phyloP scores from a whole-genome alignment of 371 early-diverging fungal genomes.

The Saksenaea oblongispora region DNA sequence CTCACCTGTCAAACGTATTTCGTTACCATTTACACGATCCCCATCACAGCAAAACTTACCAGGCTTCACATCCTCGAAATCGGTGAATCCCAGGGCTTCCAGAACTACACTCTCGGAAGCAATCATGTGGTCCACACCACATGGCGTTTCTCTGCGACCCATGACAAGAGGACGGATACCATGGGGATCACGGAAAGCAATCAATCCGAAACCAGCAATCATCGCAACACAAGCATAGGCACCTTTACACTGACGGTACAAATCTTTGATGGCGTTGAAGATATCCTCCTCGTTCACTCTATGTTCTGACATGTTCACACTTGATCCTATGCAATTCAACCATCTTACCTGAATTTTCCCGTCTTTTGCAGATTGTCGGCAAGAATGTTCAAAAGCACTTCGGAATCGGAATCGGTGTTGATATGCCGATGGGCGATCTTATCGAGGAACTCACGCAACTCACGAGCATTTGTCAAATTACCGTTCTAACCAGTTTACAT shows the following conservation, averaged over 20 bases:
- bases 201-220: conserved; percentile 92
- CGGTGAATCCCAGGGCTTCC: conserved; percentile 86
- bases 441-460: conserved; percentile 86
- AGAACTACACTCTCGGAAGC: conserved; percentile 95
- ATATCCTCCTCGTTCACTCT: conserved; percentile 97
- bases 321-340: not conserved
- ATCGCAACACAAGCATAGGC: conserved; percentile 94
- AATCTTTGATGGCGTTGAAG: conserved; percentile 85
- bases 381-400: conserved; percentile 93
- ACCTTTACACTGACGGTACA: conserved; percentile 84
- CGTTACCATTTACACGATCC: not conserved
- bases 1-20: conserved; percentile 59
- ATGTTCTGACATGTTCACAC: conserved; percentile 2
- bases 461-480: conserved; percentile 91
- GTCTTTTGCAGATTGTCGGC: conserved; percentile 91
- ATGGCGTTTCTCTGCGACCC: conserved; percentile 69
- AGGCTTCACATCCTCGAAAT: conserved; percentile 86
- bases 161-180: conserved; percentile 94
- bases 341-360: conserved; percentile 81
- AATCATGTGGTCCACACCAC: conserved; percentile 90
- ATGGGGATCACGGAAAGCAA: conserved; percentile 93
- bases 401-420: conserved; percentile 98
- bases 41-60: conserved; percentile 32
- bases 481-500: conserved; percentile 73
- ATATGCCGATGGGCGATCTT: conserved; percentile 96